phyloP scores from a whole-genome alignment of 352 stramenopile species.

The Phytopythium litorale region DNA sequence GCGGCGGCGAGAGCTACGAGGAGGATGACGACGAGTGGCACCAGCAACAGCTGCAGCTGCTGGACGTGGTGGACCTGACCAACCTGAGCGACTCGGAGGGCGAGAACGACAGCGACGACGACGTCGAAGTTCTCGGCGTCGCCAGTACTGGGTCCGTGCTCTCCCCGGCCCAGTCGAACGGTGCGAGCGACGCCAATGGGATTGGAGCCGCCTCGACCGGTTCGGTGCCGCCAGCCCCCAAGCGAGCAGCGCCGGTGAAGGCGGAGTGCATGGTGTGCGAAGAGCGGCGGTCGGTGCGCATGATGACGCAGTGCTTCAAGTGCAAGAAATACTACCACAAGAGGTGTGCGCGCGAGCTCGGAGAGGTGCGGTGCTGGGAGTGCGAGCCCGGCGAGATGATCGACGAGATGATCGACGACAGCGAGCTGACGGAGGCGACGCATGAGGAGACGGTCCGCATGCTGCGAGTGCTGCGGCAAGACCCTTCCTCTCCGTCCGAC shows the following conservation, averaged over 20 bases:
- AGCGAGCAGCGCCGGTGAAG: constrained; percentile 22
- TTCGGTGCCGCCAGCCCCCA: not conserved
- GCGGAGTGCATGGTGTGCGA: constrained; percentile 56
- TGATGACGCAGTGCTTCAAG: constrained; percentile 33
- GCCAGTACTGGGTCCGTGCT: not conserved
- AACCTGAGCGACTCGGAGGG: constrained; percentile 51
- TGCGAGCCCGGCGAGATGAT: constrained; percentile 67
- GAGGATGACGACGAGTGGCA: constrained; percentile 35
- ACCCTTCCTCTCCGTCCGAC: constrained; percentile 12
- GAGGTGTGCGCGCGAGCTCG: constrained; percentile 57
- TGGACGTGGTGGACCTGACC: constrained; percentile 62
- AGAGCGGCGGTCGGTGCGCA: constrained; percentile 29
- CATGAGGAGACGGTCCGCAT: constrained; percentile 38
- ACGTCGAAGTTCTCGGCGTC: constrained; percentile 12
- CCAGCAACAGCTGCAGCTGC: constrained; percentile 31
- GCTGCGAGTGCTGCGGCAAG: constrained; percentile 37
- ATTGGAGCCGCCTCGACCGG: not conserved
- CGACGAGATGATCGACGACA: constrained; percentile 66
- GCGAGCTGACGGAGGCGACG: constrained; percentile 51
- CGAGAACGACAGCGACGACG: constrained; percentile 23
- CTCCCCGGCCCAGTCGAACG: not conserved
- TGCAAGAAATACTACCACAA: constrained; percentile 74
- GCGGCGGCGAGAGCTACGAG: constrained; percentile 30
- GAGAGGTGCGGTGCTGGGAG: constrained; percentile 70
- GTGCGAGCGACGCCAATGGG: not conserved